Conservation (phyloP, 768 basidiomycete species). For the Auricularia cornea region DNA sequence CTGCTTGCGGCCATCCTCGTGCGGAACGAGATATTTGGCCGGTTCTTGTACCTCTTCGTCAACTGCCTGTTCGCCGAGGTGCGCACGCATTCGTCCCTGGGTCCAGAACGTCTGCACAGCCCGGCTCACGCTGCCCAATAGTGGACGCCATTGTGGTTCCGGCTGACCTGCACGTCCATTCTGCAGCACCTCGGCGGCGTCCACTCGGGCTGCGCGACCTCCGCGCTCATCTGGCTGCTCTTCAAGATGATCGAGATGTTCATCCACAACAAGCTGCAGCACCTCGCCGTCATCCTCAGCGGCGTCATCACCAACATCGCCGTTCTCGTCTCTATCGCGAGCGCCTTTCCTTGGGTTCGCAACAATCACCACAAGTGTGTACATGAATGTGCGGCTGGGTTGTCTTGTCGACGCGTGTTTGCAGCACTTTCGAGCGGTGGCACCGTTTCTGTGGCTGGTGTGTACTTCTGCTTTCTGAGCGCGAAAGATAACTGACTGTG, state of each 20-base stretch:
- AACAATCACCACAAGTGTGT: constrained; percentile 11
- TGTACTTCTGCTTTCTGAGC: background rate
- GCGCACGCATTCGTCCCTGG: background rate
- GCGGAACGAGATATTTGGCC: constrained; percentile 7
- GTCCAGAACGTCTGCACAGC: background rate
- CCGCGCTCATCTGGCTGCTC: constrained; percentile 10
- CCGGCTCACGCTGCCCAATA: background rate
- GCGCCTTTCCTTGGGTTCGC: constrained; percentile 50
- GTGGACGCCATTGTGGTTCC: constrained; percentile 4
- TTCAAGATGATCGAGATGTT: constrained; percentile 37
- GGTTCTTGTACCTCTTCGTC: constrained; percentile 8
- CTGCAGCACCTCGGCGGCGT: constrained; percentile 14
- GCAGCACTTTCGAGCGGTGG: constrained; percentile 11
- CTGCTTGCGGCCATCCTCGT: background rate
- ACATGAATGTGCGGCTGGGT: no score
- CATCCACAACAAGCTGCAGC: constrained; percentile 38
- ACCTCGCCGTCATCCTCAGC: constrained; percentile 36
- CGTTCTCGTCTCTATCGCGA: constrained; percentile 27
- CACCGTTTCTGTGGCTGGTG: constrained; percentile 14
- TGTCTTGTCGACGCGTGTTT: background rate
- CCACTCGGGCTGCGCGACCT: constrained; percentile 13
- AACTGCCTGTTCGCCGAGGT: constrained; percentile 2
- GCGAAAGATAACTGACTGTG: background rate
- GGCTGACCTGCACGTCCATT: background rate
- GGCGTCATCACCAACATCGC: constrained; percentile 32